Percentiles rank a stretch among this genome's conserved stretches.
Conservation (phyloP, 768 basidiomycete species). For the Mycena alexandri region DNA sequence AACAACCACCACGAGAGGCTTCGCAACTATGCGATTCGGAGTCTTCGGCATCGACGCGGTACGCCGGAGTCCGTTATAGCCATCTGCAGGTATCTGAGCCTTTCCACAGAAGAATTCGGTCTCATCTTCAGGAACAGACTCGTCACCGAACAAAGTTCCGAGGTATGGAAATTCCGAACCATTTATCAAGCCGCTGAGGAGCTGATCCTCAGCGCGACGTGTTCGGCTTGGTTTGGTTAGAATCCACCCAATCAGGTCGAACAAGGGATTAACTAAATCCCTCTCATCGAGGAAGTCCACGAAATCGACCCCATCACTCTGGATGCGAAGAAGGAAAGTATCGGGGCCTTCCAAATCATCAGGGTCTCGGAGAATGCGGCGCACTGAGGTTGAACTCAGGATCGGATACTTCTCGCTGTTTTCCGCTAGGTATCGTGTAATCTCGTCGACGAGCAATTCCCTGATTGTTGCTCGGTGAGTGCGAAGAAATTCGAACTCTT, state of each 20-base stretch:
- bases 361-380: neutral
- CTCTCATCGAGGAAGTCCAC: neutral
- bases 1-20: no score
- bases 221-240: neutral
- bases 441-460: constrained; percentile 1
- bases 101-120: constrained; percentile 6
- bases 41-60: constrained; percentile 31
- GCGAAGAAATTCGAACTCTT: neutral
- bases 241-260: constrained; percentile 1
- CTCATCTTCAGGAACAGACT: neutral
- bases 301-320: neutral
- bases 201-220: neutral
- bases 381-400: neutral
- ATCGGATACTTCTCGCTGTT: neutral
- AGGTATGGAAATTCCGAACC: no score
- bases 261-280: neutral
- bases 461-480: constrained; percentile 14
- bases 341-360: constrained; percentile 1
- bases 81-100: constrained; percentile 17
- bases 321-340: neutral
- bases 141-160: no score
- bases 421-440: constrained; percentile 6
- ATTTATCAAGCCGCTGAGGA: no score
- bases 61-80: constrained; percentile 19
- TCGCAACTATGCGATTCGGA: constrained; percentile 38